phyloP scores from a whole-genome alignment of 2,329 filamentous ascomycete genomes.

The Nothomitra cinnamomea region DNA sequence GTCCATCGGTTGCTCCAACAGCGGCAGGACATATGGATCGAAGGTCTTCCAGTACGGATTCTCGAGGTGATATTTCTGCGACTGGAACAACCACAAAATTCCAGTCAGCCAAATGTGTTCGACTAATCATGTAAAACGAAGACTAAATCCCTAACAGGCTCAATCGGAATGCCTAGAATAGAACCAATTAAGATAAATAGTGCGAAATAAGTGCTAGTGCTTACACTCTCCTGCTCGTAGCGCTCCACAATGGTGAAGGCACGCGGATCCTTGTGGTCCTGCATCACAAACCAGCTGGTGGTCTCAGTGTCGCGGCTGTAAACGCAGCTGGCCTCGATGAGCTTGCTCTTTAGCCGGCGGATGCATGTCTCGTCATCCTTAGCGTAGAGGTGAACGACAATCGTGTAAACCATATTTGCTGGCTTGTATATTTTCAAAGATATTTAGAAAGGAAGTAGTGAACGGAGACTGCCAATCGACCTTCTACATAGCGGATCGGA shows the following conservation, averaged over 20 bases:
- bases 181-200: too few species aligned
- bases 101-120: too few species aligned
- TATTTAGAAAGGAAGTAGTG: too few species aligned
- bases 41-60: slow-evolving; percentile 66
- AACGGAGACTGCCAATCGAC: too few species aligned
- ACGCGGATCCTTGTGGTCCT: slow-evolving; percentile 48
- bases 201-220: too few species aligned
- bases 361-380: slow-evolving; percentile 48
- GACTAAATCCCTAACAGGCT: too few species aligned
- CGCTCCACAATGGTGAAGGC: slow-evolving; percentile 63
- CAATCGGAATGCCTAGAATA: background rate
- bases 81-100: slow-evolving; percentile 17
- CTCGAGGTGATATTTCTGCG: slow-evolving; percentile 44
- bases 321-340: slow-evolving; percentile 55
- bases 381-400: slow-evolving; percentile 52
- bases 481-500: too few species aligned
- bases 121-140: too few species aligned
- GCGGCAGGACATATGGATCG: slow-evolving; percentile 53
- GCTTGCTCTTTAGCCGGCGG: slow-evolving; percentile 51
- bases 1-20: slow-evolving; percentile 54
- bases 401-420: slow-evolving; percentile 46
- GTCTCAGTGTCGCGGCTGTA: slow-evolving; percentile 59
- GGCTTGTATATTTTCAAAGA: slow-evolving; percentile 12
- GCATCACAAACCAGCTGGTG: slow-evolving; percentile 60
- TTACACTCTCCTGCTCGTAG: slow-evolving; percentile 47